Conservation (phyloP, 225 moss, liverwort and hornwort genomes). For the Pleurozium schreberi region DNA sequence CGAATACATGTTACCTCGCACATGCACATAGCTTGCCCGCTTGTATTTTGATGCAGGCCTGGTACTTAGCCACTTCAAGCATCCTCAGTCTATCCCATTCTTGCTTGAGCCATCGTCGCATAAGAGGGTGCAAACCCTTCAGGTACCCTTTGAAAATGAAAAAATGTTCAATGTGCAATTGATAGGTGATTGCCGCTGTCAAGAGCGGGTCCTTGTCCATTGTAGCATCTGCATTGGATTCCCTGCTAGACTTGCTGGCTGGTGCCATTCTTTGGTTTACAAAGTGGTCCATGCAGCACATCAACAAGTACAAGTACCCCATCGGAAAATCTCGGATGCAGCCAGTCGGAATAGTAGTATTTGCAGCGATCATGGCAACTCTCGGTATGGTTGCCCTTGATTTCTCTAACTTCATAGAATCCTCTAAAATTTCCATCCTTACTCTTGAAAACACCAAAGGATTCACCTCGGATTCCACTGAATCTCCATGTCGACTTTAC, state of each 20-base stretch:
- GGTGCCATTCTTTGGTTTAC: constrained; percentile 70
- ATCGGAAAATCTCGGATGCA: constrained; percentile 68
- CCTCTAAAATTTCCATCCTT: neutral
- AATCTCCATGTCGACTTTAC: neutral
- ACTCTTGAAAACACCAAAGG: neutral
- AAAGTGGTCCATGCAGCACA: constrained; percentile 42
- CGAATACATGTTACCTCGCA: neutral
- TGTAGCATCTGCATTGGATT: constrained; percentile 73
- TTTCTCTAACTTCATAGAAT: neutral
- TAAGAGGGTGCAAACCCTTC: neutral
- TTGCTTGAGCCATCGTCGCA: neutral
- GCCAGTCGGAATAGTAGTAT: constrained; percentile 71
- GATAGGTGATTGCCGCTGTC: constrained; percentile 34
- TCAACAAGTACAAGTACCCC: constrained; percentile 55
- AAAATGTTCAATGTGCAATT: neutral
- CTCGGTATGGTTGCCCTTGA: constrained; percentile 16
- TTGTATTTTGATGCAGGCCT: neutral
- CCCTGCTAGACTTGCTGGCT: constrained; percentile 55
- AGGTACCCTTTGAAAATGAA: neutral
- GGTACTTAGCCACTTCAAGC: neutral
- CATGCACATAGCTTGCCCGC: neutral
- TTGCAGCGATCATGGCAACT: constrained; percentile 68
- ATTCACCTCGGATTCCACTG: neutral
- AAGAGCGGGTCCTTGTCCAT: constrained; percentile 51
- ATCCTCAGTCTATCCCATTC: neutral